Percentiles rank a stretch among this genome's conserved stretches.
phyloP scores from a whole-genome alignment of 768 basidiomycete species.

The Leccinum variicolor region DNA sequence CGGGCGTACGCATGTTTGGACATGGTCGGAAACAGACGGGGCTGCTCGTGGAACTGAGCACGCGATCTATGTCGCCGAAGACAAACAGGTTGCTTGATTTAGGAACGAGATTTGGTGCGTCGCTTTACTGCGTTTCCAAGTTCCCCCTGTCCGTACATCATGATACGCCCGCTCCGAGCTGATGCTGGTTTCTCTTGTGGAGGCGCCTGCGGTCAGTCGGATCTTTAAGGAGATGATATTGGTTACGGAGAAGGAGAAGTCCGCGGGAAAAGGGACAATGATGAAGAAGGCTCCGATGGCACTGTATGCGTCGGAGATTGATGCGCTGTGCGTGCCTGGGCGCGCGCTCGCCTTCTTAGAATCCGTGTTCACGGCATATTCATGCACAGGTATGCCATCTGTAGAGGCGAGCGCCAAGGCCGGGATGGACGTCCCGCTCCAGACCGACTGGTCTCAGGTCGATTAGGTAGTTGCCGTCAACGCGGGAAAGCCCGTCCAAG shows the following conservation, averaged over 20 bases:
- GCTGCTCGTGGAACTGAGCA: conserved; percentile 29
- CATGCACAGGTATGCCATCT: conserved; percentile 25
- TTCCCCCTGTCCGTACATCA: too few relatives aligned
- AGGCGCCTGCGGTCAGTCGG: conserved; percentile 40
- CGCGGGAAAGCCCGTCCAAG: not conserved
- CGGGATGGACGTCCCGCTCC: conserved; percentile 23
- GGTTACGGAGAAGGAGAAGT: conserved; percentile 39
- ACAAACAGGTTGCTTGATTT: conserved; percentile 26
- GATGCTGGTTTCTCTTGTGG: not conserved
- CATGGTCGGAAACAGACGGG: conserved; percentile 13
- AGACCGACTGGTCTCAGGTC: conserved; percentile 17
- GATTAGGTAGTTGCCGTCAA: conserved; percentile 18
- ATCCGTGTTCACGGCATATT: not conserved
- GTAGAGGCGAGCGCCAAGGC: conserved; percentile 23
- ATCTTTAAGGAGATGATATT: conserved; percentile 53
- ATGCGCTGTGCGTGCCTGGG: conserved; percentile 34
- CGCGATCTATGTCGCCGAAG: conserved; percentile 30
- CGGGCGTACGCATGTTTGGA: conserved; percentile 23
- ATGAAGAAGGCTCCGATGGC: conserved; percentile 40
- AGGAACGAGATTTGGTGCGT: conserved; percentile 37
- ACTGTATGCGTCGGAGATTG: conserved; percentile 36
- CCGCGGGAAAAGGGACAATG: conserved; percentile 46
- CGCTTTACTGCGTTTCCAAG: not conserved
- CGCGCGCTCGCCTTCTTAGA: not conserved
- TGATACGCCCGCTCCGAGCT: not conserved